These are phyloP conservation scores for Silybum marianum DNA, from an alignment of 129 eudicot genomes.

Conservation along the genomic window DNA sequence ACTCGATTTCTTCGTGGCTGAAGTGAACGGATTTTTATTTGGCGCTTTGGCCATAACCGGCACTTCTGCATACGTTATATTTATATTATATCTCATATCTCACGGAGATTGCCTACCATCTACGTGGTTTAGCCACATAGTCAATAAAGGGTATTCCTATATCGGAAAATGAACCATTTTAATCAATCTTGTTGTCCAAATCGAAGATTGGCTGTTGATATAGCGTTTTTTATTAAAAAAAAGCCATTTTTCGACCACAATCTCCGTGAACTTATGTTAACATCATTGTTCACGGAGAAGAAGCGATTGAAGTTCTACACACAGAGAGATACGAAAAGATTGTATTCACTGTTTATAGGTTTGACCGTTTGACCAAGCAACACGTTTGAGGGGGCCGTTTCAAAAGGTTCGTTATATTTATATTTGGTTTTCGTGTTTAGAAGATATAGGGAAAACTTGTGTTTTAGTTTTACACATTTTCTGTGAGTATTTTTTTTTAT, in stretches of 20 bases:
- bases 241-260: not conserved
- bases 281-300: constrained; percentile 12
- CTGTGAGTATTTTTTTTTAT: not conserved
- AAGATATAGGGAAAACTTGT: constrained; percentile 1
- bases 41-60: constrained; percentile 52
- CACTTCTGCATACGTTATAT: constrained; percentile 61
- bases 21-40: constrained; percentile 67
- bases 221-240: constrained; percentile 4
- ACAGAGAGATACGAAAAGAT: constrained; percentile 14
- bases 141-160: constrained; percentile 46
- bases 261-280: constrained; percentile 2
- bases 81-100: constrained; percentile 69
- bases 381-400: not conserved
- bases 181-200: not conserved
- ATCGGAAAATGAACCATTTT: constrained; percentile 36
- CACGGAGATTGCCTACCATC: constrained; percentile 51
- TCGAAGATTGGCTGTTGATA: constrained; percentile 25
- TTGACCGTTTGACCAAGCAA: constrained; percentile 24
- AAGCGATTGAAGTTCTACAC: constrained; percentile 14
- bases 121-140: constrained; percentile 48
- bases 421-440: not conserved
- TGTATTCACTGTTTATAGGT: constrained; percentile 21
- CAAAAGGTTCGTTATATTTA: constrained; percentile 22
- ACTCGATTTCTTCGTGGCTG: constrained; percentile 64
- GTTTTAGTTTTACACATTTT: not conserved